phyloP scores from a whole-genome alignment of 1,139 yeast genomes.

The Geotrichum aggregatum region DNA sequence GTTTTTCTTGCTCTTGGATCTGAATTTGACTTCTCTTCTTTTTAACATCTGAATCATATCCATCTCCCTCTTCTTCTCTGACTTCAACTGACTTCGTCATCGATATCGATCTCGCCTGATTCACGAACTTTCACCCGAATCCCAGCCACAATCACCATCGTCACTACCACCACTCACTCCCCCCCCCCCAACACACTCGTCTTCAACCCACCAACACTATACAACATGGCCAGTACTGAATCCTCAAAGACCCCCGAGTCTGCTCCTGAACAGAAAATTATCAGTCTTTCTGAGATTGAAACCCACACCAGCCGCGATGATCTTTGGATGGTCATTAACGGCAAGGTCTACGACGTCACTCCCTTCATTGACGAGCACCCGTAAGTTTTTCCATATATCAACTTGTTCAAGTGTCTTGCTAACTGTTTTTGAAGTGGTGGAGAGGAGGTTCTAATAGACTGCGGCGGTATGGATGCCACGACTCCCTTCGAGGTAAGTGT shows the following conservation, averaged over 20 bases:
- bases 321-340: slow-evolving; percentile 85
- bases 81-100: not conserved
- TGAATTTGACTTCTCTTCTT: not conserved
- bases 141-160: not conserved
- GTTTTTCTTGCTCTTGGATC: not conserved
- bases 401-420: too few species aligned
- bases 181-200: too few species aligned
- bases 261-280: slow-evolving; percentile 36
- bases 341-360: slow-evolving; percentile 84
- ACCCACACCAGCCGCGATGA: slow-evolving; percentile 74
- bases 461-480: slow-evolving; percentile 91
- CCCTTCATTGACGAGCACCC: slow-evolving; percentile 92
- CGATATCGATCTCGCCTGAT: too few species aligned
- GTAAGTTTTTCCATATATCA: slow-evolving; percentile 32
- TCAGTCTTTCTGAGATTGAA: slow-evolving; percentile 66
- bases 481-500: slow-evolving; percentile 66
- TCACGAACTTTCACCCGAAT: not conserved
- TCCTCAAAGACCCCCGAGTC: not conserved
- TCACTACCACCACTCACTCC: not conserved
- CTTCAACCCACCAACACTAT: not conserved
- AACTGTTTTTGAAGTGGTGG: slow-evolving; percentile 57
- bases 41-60: not conserved
- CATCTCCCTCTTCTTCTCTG: slow-evolving; percentile 2
- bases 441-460: slow-evolving; percentile 88
- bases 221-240: slow-evolving; percentile 6